Conservation (phyloP, 1,139 yeast species). For the Wickerhamiella infanticola region DNA sequence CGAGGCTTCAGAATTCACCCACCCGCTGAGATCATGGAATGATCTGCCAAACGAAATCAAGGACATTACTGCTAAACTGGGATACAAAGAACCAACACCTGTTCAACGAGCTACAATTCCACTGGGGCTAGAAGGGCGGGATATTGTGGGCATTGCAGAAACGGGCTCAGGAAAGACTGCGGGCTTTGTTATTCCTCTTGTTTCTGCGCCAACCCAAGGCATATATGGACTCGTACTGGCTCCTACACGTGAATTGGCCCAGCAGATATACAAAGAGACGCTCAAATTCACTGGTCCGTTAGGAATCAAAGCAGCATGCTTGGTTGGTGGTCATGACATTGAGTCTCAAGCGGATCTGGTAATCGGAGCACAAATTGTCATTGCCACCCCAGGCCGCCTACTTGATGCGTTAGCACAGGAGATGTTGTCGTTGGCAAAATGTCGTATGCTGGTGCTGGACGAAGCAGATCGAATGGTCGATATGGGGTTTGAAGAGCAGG, state of each 20-base stretch:
- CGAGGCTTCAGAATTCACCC: slow-evolving; percentile 35
- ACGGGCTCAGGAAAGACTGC: slow-evolving; percentile 95
- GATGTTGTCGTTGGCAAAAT: slow-evolving; percentile 41
- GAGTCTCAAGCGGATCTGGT: slow-evolving; percentile 54
- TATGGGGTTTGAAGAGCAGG: slow-evolving; percentile 79
- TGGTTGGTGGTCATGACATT: slow-evolving; percentile 83
- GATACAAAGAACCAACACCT: slow-evolving; percentile 61
- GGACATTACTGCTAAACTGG: slow-evolving; percentile 32
- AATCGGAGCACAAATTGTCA: slow-evolving; percentile 63
- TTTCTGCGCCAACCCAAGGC: slow-evolving; percentile 34
- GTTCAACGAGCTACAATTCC: slow-evolving; percentile 85
- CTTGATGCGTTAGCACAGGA: slow-evolving; percentile 64
- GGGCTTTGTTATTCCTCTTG: slow-evolving; percentile 62
- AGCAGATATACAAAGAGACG: slow-evolving; percentile 62
- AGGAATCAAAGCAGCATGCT: slow-evolving; percentile 41
- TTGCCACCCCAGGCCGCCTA: slow-evolving; percentile 89
- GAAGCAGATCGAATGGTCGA: slow-evolving; percentile 95
- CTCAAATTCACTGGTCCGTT: slow-evolving; percentile 32
- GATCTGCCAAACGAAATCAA: slow-evolving; percentile 28
- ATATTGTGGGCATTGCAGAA: slow-evolving; percentile 82
- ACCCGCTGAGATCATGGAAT: slow-evolving; percentile 63
- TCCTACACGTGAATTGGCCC: slow-evolving; percentile 88
- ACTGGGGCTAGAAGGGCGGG: slow-evolving; percentile 41
- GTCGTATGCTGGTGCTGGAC: slow-evolving; percentile 64
- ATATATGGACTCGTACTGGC: slow-evolving; percentile 59